Base-by-base conservation (phyloP, 495 filamentous ascomycete species). In the Hyphodiscus hymeniophilus region DNA sequence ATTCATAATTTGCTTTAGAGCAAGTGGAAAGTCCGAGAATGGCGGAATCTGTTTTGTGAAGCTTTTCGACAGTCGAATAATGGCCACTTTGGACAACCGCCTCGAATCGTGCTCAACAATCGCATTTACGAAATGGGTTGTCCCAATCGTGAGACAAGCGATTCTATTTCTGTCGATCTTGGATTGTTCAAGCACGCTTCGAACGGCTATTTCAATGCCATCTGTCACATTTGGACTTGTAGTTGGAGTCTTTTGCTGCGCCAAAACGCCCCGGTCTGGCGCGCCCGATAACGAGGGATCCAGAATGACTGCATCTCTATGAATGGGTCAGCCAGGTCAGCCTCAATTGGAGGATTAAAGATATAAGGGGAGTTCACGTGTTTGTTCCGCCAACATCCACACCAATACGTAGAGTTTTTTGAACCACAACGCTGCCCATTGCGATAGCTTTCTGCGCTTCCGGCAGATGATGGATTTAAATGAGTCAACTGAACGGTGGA, bases 41-140 rank as follows among this genome's bases (percentile, higher is more conserved):
- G 78, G 77, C n/a, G 72, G 72, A 2, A 69, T 67, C 50, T 79
- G 70, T 42, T 70, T 73, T 5, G 71, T 68, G 49, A 76, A 80
- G 3, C 72, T 66, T 4, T 72, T 70, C 33, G 66, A 77, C 8
- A 80, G 64, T 7, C 78, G 65, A 7, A 80, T 48, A 7, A 80
- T 69, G 13, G 76, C 78, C 2, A 82, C 78, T 26, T 62, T 64
- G 7, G 65, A 65, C 21, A 82, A 60, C 3, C 73, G 68, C 11
- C 64, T 50, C 13, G 66, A 60, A 57, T 82, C 77, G 7, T 69
- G 60, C 57, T 80, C 73, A 7, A 80, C 65, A 30, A 82, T 74
- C 7, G 79, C 77, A 57, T 82, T 82, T 50, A 82, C 71, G 59
- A 81, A 82, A 54, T 76, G 73, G 0, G 77, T 80, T 3, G 79